Base-by-base conservation (phyloP, 306 rosid species). In the Vigna radiata region DNA sequence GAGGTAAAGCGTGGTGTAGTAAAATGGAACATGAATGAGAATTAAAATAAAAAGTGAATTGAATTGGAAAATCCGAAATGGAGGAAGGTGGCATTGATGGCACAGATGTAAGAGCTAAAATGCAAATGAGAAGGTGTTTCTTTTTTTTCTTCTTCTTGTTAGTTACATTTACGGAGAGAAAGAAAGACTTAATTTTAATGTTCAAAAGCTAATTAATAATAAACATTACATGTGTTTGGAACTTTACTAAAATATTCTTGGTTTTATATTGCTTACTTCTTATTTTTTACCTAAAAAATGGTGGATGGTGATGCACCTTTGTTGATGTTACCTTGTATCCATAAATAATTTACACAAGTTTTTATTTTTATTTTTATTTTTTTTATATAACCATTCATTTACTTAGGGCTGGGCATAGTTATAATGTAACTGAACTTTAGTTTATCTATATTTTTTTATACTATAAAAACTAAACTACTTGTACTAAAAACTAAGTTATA, bases 161-260 rank as follows among this genome's bases (percentile, higher is more conserved):
- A 25, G 47, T 56, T 67, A 15, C 39, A 46, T 41, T 8, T 41
- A 2, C 2, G 39, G 6, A 54, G 65, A 0, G 15, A 10, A 17
- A 8, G 53, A 52, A 37, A 76, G 1, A 14, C 4, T 10, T 17
- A 4, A 39, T 39, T 65, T 48, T 50, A 19, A 43, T 27, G 49
- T 23, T 4, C 1, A 31, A 48, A 75, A 58, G 11, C 58, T 47
- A 13, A 75, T 49, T 48, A 18, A 19, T 53, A 66, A 27, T 16
- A 16, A 77, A 27, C 67, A 56, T 7, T 9, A 7, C 49, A 44
- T 44, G 3, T 44, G 52, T 54, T 55, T 55, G 48, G 33, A 77
- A 46, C 46, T 17, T 56, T 77, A 19, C 76, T 68, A 69, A 78
- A 78, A 44, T 58, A 78, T 41, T 78, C 23, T 56, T 78, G 82